Base-by-base conservation (phyloP, 495 filamentous ascomycete species). In the Hypomontagnella monticulosa region DNA sequence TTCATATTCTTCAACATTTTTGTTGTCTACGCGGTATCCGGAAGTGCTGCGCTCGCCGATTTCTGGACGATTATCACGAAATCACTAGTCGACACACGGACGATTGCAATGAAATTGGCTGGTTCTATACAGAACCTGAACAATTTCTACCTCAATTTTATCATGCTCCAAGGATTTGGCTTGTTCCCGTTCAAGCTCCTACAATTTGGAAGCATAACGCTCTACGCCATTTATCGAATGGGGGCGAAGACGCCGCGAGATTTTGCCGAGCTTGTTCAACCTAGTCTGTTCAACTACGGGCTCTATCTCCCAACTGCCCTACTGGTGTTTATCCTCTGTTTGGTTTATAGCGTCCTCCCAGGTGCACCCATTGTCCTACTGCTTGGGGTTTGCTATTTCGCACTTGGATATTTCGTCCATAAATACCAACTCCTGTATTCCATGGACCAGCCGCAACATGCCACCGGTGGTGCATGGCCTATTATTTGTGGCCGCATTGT, bases 1-100 rank as follows among this genome's bases (percentile, higher is more conserved):
- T 99, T 98, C 77, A 92, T 90, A 32, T 99, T 99, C 80, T 97
- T 98, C 86, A 99, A 99, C 78, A 88, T 97, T 18, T 99, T 99
- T 79, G 81, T 98, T 51, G 84, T 97, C 42, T 97, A 97, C 73
- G 97, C 95, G 2, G 86, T 96, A 20, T 90, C 96, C 42, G 92
- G 93, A 48, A 92, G 93, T 27, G 92, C 89, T 5, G 84, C 84
- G 59, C 57, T 74, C 12, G 83, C 89, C 36, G 81, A 84, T 27
- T 89, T 95, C 70, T 86, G 87, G 76, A 77, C 88, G 46, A 83
- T 86, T 34, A 81, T 97, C 10, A 86, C 87, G 41, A 85, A 93
- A 51, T 84, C 88, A 6, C 80, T 96, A 57, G 86, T 83, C 59
- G 91, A 97, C 72, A 89, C 93, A 0, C 89, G 87, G 2, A 88